Base-by-base conservation (phyloP, 139 green algal genomes). In the Ettlia oleoabundans region DNA sequence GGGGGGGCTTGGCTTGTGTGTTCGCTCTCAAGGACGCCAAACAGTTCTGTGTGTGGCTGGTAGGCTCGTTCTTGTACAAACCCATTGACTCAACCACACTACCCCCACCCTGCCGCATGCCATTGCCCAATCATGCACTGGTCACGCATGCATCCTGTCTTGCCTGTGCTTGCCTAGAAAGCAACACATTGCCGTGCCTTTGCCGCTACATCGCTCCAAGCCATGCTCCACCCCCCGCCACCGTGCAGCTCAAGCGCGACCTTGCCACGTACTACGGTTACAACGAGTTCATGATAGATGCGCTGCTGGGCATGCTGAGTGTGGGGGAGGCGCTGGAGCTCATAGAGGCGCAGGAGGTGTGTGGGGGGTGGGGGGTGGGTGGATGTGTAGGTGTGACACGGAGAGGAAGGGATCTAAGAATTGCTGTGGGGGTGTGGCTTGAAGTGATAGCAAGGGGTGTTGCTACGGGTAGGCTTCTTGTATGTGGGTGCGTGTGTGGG, bases 221-320 rank as follows among this genome's bases (percentile, higher is more conserved):
- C 26, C 64, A 2, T 22, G 0, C 19, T 24, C 33, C 28, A n/a
- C 69, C 33, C 28, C 64, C 42, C 2, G 18, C 3, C 22, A 32
- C 1, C 1, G 41, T 80, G 78, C 88, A 92, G 86, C 91, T 99
- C 41, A 94, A 93, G 78, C 83, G 81, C 28, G 95, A 99, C 83
- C 86, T 99, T 42, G 84, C 69, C 18, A 86, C 86, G 22, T 99
- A 98, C 86, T 99, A 99, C 74, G 94, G 92, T 42, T 99, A 99
- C 92, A 99, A 99, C 86, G 87, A 92, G 30, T 99, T 98, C 89
- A 91, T 99, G 90, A 72, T 96, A 42, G 93, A 96, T 42, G 86
- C 90, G 30, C 86, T 98, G 53, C 78, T 98, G 51, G 87, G 89
- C 72, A 86, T 95, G 86, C 93, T 95, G 63, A 88, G 76, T 40